A percentile compares a stretch with the other conserved stretches of the same genome.
phyloP scores from a whole-genome alignment of 495 filamentous ascomycete genomes.

The Annulohypoxylon maeteangense region DNA sequence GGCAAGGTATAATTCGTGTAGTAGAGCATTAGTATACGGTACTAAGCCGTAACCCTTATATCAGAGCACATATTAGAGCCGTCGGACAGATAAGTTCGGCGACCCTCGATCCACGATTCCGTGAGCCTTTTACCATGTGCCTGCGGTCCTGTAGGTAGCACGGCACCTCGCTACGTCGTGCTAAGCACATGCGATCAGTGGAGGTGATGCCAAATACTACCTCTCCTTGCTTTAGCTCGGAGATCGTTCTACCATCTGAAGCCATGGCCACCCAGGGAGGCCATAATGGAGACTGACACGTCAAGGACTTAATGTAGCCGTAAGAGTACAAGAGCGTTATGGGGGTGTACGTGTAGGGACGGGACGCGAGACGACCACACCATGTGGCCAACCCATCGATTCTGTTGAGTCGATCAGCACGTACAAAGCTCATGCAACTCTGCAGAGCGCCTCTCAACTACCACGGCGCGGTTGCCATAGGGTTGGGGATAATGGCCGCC shows the following conservation, averaged over 20 bases:
- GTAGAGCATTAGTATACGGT: not conserved
- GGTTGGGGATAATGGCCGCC: constrained; percentile 26
- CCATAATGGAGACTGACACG: constrained; percentile 42
- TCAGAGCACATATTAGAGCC: constrained; percentile 17
- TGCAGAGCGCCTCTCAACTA: constrained; percentile 32
- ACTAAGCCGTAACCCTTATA: constrained; percentile 20
- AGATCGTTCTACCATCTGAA: constrained; percentile 42
- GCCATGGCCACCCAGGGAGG: constrained; percentile 34
- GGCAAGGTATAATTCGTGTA: constrained; percentile 14
- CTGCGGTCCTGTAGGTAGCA: constrained; percentile 39
- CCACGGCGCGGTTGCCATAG: constrained; percentile 30
- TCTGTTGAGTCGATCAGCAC: constrained; percentile 44
- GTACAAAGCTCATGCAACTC: constrained; percentile 42
- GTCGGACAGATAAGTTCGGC: constrained; percentile 21
- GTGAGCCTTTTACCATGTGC: constrained; percentile 28
- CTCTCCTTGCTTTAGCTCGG: constrained; percentile 42
- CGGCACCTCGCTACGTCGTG: constrained; percentile 42
- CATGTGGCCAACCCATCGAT: constrained; percentile 43
- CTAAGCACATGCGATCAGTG: constrained; percentile 35
- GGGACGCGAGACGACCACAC: constrained; percentile 43
- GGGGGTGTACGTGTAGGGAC: constrained; percentile 41
- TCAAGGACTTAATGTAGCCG: constrained; percentile 41
- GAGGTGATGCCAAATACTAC: constrained; percentile 38
- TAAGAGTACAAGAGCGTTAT: constrained; percentile 44
- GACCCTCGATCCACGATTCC: constrained; percentile 28